A percentile compares a stretch with the other conserved stretches of the same genome.
These are phyloP conservation scores for Mycena sanguinolenta DNA, from an alignment of 768 basidiomycete genomes.

Conservation along the genomic window DNA sequence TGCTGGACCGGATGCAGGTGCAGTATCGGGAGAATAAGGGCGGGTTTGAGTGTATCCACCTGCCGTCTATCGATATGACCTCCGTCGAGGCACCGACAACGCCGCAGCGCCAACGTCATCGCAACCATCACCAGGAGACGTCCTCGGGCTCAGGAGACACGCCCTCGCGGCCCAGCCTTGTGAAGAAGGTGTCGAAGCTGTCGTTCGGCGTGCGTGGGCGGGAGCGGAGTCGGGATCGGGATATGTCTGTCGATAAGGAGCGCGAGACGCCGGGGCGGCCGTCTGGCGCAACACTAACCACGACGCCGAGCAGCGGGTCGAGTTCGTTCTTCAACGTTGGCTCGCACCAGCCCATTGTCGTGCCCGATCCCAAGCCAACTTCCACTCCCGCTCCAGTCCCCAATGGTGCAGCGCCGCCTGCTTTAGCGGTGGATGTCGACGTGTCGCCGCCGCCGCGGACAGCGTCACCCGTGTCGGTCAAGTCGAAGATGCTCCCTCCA, in stretches of 20 bases:
- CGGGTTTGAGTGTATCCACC: conserved; percentile 96
- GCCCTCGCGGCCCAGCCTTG: conserved; percentile 58
- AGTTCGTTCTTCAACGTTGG: conserved; percentile 91
- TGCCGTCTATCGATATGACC: conserved; percentile 92
- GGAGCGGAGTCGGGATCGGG: conserved; percentile 66
- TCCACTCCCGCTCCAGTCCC: neutral
- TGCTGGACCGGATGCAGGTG: conserved; percentile 95
- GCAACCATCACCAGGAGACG: conserved; percentile 40
- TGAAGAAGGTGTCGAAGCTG: conserved; percentile 83
- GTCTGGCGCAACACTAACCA: conserved; percentile 63
- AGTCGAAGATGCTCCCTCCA: conserved; percentile 63
- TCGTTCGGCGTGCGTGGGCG: conserved; percentile 74
- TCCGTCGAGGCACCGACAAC: conserved; percentile 65
- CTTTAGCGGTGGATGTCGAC: conserved; percentile 47
- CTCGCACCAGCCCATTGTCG: conserved; percentile 35
- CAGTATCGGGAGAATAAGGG: conserved; percentile 91
- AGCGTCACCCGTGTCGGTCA: conserved; percentile 14
- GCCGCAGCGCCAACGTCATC: conserved; percentile 39
- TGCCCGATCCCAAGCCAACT: neutral
- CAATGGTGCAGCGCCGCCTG: conserved; percentile 54
- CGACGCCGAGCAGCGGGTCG: conserved; percentile 80
- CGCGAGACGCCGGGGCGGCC: conserved; percentile 53
- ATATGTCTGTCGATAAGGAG: conserved; percentile 58
- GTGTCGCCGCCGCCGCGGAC: conserved; percentile 35
- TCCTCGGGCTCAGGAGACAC: conserved; percentile 64